Evolutionary conservation across 768 basidiomycete species (phyloP), one percentile per base, ranked within the genome.

Genomic region (Termitomyces sp.): DNA sequence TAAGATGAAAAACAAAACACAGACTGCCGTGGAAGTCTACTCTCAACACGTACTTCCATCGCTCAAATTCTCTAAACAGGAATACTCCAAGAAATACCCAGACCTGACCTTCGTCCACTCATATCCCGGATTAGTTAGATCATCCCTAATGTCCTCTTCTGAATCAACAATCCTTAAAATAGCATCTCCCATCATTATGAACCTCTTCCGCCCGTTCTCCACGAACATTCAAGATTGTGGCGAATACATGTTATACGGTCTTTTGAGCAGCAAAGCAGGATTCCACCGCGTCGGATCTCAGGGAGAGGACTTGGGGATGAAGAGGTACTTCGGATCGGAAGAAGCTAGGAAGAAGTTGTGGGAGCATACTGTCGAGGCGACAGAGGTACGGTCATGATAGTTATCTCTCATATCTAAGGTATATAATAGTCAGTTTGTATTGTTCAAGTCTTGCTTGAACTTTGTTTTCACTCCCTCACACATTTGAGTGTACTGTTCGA

Each of bases 91-190:
- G 4, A 70, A 64, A 11, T 63, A 79, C 37, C 77, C 77, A 7
- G 63, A 44, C 12, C 57, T 78, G 12, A 69, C 74, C 0, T 81
- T 79, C 61, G 67, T 73, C 8, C 78, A 79, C 58, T 63, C 72
- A 0, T 70, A 68, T 42, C 77, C 78, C 1, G 79, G 78, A 5
- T 37, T 64, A 3, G 79, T 80, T 13, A 67, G 72, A 16, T 79
- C 80, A 0, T 54, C 58, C 8, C 31, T 75, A 6, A 45, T 70
- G 36, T 33, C 62, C 3, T 59, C 66, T 6, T 70, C 73, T 4
- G 67, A 72, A n/a, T 70, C 72, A 6, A 37, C 57, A 20, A 22
- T 66, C 12, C 30, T 73, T 36, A 69, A 64, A 37, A 49, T 60
- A 16, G 31, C 69, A 22, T 64, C 66, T 0, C 55, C 65, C 33